These are phyloP conservation scores for Starmerella geochares DNA, from an alignment of 805 yeast genomes.

Conservation along the genomic window DNA sequence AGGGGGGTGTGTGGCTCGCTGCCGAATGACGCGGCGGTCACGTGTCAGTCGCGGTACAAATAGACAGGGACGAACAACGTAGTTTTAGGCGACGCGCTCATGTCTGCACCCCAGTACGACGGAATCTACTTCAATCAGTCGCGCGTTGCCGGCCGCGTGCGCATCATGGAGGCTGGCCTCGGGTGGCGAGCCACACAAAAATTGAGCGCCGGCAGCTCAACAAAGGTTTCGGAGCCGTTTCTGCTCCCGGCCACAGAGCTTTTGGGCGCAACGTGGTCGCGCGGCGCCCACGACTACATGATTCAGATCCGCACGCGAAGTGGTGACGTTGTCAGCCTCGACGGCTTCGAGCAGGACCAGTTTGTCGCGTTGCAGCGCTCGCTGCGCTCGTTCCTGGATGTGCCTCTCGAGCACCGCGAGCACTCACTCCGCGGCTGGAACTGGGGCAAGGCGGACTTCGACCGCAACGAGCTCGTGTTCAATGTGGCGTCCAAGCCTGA, in stretches of 20 bases:
- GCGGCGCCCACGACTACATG: slow-evolving; percentile 89
- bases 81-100: slow-evolving; percentile 1
- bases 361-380: slow-evolving; percentile 72
- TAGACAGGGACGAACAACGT: not conserved
- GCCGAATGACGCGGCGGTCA: not conserved
- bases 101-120: slow-evolving; percentile 47
- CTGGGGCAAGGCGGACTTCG: slow-evolving; percentile 93
- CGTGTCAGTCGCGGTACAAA: slow-evolving; percentile 6
- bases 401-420: slow-evolving; percentile 70
- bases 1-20: too few species aligned
- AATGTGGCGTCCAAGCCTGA: slow-evolving; percentile 78
- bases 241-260: slow-evolving; percentile 80
- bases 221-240: slow-evolving; percentile 58
- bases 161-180: slow-evolving; percentile 91
- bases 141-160: slow-evolving; percentile 71
- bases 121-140: slow-evolving; percentile 84
- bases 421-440: slow-evolving; percentile 98
- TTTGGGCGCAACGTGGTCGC: slow-evolving; percentile 73
- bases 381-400: slow-evolving; percentile 61
- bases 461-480: slow-evolving; percentile 81
- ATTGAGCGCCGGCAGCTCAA: slow-evolving; percentile 37
- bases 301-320: slow-evolving; percentile 80
- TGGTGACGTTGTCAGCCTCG: slow-evolving; percentile 74
- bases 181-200: slow-evolving; percentile 79
- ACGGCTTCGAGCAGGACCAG: slow-evolving; percentile 82